Percentiles rank a stretch among this genome's conserved stretches.
These are phyloP conservation scores for Periconia sp. DNA, from an alignment of 2,329 filamentous ascomycete genomes.

Conservation along the genomic window DNA sequence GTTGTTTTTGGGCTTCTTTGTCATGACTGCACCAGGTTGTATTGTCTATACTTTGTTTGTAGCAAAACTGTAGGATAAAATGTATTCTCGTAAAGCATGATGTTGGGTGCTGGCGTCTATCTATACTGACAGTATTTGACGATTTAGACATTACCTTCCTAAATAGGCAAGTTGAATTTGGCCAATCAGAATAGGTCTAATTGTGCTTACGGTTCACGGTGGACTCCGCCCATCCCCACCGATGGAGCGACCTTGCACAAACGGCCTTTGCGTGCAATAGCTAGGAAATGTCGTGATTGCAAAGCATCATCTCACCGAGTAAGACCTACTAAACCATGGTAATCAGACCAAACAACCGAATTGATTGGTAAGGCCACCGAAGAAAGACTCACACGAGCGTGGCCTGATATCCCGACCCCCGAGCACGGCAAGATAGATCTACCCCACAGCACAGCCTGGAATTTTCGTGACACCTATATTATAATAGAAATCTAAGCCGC, in stretches of 20 bases:
- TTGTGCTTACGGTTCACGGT: background rate
- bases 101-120: background rate
- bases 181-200: conserved; percentile 2
- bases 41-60: too few relatives aligned
- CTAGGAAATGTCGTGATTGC: conserved; percentile 12
- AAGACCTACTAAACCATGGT: too few relatives aligned
- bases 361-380: background rate
- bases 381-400: conserved; percentile 14
- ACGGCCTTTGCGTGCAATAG: background rate
- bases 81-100: background rate
- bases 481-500: background rate
- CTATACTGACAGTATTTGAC: background rate
- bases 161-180: background rate
- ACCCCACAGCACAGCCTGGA: conserved; percentile 8
- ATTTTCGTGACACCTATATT: background rate
- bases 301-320: conserved; percentile 2
- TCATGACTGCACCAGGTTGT: too few relatives aligned
- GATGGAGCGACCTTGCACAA: background rate
- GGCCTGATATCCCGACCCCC: conserved; percentile 10
- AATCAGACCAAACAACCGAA: too few relatives aligned
- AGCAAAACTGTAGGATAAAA: too few relatives aligned
- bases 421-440: background rate
- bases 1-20: too few relatives aligned
- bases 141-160: background rate
- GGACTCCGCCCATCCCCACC: background rate